A percentile compares a stretch with the other conserved stretches of the same genome.
phyloP scores from a whole-genome alignment of 805 yeast species.

The Debaryomyces hansenii region DNA sequence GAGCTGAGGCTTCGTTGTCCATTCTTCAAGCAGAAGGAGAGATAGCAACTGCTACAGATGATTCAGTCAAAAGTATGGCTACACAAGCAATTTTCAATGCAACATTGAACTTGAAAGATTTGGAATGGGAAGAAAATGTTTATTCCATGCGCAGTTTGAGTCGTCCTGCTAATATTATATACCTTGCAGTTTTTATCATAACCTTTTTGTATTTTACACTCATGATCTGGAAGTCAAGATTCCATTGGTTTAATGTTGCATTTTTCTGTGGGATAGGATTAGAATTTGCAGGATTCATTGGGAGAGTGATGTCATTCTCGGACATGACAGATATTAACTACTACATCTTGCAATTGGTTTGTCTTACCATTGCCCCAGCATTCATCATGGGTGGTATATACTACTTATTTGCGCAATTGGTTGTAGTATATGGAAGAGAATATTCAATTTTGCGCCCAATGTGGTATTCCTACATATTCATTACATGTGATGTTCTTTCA shows the following conservation, averaged over 20 bases:
- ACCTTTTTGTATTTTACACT: conserved; percentile 21
- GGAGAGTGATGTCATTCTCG: conserved; percentile 31
- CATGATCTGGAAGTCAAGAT: conserved; percentile 33
- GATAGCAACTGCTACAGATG: conserved; percentile 39
- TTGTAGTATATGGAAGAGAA: conserved; percentile 36
- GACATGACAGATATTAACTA: conserved; percentile 19
- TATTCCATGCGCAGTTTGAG: conserved; percentile 22
- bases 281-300: conserved; percentile 39
- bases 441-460: conserved; percentile 40
- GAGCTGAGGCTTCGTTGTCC: conserved; percentile 37
- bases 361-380: conserved; percentile 42
- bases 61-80: conserved; percentile 24
- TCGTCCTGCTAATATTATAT: conserved; percentile 33
- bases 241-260: conserved; percentile 40
- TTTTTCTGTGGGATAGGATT: conserved; percentile 36
- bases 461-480: conserved; percentile 45
- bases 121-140: conserved; percentile 28
- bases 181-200: conserved; percentile 24
- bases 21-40: conserved; percentile 35
- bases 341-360: conserved; percentile 33
- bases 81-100: conserved; percentile 33
- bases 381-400: conserved; percentile 45
- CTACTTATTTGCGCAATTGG: conserved; percentile 40
- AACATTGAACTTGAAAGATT: conserved; percentile 29
- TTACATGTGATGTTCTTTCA: conserved; percentile 36